phyloP scores from a whole-genome alignment of 192 early-diverging fungal genomes.

The Backusella morwellensis region DNA sequence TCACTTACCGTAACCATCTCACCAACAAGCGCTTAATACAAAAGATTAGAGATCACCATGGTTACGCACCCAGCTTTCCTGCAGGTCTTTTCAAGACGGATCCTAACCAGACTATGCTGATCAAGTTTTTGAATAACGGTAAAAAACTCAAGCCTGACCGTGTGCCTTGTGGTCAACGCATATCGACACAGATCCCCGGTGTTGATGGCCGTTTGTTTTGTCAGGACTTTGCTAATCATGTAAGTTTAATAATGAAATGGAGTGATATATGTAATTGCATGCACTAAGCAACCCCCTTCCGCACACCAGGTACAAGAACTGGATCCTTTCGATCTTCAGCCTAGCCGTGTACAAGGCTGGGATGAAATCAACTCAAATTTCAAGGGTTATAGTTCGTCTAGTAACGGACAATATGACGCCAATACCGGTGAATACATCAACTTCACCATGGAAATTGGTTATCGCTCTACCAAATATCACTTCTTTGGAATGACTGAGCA shows the following conservation, averaged over 20 bases:
- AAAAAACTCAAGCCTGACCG: slow-evolving; percentile 59
- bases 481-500: slow-evolving; percentile 64
- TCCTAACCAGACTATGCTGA: slow-evolving; percentile 69
- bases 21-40: slow-evolving; percentile 55
- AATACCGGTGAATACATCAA: slow-evolving; percentile 74
- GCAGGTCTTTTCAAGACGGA: slow-evolving; percentile 67
- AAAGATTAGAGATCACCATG: slow-evolving; percentile 72
- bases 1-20: slow-evolving; percentile 61
- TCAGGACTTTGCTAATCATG: slow-evolving; percentile 66
- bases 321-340: slow-evolving; percentile 63
- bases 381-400: slow-evolving; percentile 63
- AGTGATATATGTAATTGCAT: background rate
- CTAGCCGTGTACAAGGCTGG: slow-evolving; percentile 55
- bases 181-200: slow-evolving; percentile 61
- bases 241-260: slow-evolving; percentile 16
- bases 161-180: slow-evolving; percentile 65
- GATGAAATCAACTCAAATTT: slow-evolving; percentile 64
- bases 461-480: slow-evolving; percentile 61
- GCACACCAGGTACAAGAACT: slow-evolving; percentile 51
- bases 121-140: slow-evolving; percentile 52
- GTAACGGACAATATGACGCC: slow-evolving; percentile 70
- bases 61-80: slow-evolving; percentile 64
- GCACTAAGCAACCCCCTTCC: background rate
- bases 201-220: slow-evolving; percentile 62
- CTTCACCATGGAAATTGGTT: slow-evolving; percentile 70